phyloP scores from a whole-genome alignment of 2,329 filamentous ascomycete genomes.

The Diaporthe eres region DNA sequence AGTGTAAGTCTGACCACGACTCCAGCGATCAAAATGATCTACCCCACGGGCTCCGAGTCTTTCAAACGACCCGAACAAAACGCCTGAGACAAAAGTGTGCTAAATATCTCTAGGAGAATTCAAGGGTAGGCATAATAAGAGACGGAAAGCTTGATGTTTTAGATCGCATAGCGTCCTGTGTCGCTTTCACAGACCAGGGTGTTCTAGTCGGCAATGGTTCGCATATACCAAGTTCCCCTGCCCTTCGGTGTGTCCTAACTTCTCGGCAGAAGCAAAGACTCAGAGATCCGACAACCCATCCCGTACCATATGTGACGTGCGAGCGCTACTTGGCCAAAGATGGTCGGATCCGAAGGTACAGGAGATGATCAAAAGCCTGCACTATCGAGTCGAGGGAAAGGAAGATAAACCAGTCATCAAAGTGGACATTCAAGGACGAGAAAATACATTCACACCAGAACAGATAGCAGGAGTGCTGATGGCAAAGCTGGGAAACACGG shows the following conservation, averaged over 20 bases:
- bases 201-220: neutral
- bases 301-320: slow-evolving; percentile 4
- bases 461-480: neutral
- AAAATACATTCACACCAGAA: neutral
- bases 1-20: neutral
- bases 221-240: no score
- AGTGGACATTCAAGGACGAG: neutral
- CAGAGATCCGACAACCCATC: neutral
- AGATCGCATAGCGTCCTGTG: neutral
- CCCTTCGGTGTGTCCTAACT: neutral
- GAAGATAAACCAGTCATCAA: neutral
- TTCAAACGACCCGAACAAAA: neutral
- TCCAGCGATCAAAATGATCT: neutral
- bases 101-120: neutral
- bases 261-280: neutral
- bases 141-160: neutral
- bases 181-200: slow-evolving; percentile 8
- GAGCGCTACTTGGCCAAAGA: neutral
- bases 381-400: neutral
- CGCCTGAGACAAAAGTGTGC: neutral
- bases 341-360: neutral
- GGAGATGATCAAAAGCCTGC: neutral
- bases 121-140: neutral
- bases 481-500: neutral
- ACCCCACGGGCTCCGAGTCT: rapidly evolving